Conservation (phyloP, 306 rosid species). For the Casuarina glauca region DNA sequence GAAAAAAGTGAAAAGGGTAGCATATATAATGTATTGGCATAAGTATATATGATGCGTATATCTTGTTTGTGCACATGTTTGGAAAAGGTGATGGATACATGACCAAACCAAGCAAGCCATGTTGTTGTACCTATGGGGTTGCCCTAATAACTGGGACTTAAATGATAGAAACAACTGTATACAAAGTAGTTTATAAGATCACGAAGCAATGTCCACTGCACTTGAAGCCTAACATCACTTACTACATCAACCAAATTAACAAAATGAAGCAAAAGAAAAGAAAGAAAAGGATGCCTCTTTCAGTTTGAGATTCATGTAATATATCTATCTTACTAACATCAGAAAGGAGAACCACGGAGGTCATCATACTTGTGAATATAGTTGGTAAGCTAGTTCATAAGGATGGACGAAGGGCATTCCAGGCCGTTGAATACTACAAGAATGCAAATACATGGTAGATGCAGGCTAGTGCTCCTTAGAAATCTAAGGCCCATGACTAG, state of each 20-base stretch:
- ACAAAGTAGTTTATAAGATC: not conserved
- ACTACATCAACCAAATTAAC: not conserved
- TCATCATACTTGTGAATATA: constrained; percentile 71
- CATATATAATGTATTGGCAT: no score
- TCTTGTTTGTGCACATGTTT: not conserved
- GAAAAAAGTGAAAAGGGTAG: no score
- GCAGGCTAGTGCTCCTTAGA: constrained; percentile 76
- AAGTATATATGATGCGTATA: not conserved
- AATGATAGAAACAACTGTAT: not conserved
- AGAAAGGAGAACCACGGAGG: constrained; percentile 4
- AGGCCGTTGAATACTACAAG: constrained; percentile 85
- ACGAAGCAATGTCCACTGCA: not conserved
- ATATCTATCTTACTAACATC: not conserved
- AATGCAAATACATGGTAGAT: constrained; percentile 72
- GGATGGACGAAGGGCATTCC: constrained; percentile 81
- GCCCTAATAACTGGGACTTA: not conserved
- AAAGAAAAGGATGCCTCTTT: not conserved
- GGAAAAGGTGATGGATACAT: not conserved
- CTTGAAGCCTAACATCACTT: not conserved
- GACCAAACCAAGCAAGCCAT: not conserved
- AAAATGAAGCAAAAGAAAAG: no score
- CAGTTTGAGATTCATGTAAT: not conserved
- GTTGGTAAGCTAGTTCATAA: constrained; percentile 80
- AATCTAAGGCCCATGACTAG: constrained; percentile 77
- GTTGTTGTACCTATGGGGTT: not conserved